These are phyloP conservation scores for Aspergillus cejpii DNA, from an alignment of 2,329 filamentous ascomycete species.

Conservation along the genomic window DNA sequence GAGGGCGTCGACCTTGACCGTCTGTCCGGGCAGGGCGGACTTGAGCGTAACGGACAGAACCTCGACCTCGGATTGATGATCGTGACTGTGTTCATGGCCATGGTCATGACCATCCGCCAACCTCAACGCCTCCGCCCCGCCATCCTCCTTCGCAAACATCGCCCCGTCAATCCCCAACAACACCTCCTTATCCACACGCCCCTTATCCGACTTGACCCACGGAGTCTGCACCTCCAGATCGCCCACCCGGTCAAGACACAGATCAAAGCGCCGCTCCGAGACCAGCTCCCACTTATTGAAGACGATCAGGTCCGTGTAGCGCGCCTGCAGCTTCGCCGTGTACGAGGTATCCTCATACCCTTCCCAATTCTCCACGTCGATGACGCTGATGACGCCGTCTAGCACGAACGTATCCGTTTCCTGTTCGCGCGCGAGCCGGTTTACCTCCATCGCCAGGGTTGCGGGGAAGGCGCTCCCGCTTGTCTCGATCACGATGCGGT, in stretches of 20 bases:
- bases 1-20: constrained; percentile 55
- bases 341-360: constrained; percentile 88
- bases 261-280: constrained; percentile 66
- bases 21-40: constrained; percentile 34
- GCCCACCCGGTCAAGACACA: constrained; percentile 69
- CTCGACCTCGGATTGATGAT: constrained; percentile 82
- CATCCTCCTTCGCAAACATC: constrained; percentile 43
- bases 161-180: constrained; percentile 84
- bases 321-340: constrained; percentile 79
- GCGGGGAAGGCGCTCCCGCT: constrained; percentile 81
- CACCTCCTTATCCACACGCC: constrained; percentile 68
- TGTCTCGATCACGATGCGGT: constrained; percentile 91
- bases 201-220: constrained; percentile 77
- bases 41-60: constrained; percentile 74
- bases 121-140: neutral
- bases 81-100: constrained; percentile 42
- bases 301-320: constrained; percentile 83
- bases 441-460: constrained; percentile 84
- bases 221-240: constrained; percentile 75
- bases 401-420: constrained; percentile 60
- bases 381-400: constrained; percentile 81
- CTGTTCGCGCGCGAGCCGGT: constrained; percentile 62
- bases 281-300: constrained; percentile 89
- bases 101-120: constrained; percentile 38
- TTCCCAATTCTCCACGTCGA: constrained; percentile 92